Evolutionary conservation across 805 yeast genomes (phyloP).

Genomic region (Zygoascus bituminiphila): DNA sequence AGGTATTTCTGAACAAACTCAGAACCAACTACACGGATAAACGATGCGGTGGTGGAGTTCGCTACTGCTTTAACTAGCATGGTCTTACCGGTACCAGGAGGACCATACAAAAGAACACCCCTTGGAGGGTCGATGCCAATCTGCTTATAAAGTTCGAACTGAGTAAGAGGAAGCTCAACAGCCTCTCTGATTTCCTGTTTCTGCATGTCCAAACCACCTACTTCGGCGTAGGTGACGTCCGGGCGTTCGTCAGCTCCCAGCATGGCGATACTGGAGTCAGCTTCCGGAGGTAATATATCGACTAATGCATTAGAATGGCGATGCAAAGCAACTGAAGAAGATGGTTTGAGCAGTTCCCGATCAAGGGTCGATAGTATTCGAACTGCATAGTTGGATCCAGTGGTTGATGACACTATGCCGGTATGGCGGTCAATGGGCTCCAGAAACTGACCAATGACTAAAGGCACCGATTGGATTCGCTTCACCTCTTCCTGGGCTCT

Average conservation of each 20-base stretch:
- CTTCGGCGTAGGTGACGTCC: constrained; percentile 93
- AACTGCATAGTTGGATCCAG: constrained; percentile 96
- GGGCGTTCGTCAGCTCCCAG: constrained; percentile 94
- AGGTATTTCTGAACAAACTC: constrained; percentile 96
- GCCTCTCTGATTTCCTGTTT: constrained; percentile 99
- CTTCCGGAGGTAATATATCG: constrained; percentile 97
- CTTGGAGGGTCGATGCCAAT: constrained; percentile 99
- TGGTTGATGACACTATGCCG: constrained; percentile 94
- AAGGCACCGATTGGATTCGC: constrained; percentile 92
- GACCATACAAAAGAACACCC: constrained; percentile 96
- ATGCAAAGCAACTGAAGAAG: constrained; percentile 93
- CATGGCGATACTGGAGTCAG: constrained; percentile 92
- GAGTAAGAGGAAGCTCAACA: constrained; percentile 91
- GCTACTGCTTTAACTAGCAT: constrained; percentile 99
- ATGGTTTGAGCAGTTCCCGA: constrained; percentile 87
- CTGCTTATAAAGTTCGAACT: constrained; percentile 91
- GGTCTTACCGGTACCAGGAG: constrained; percentile 99
- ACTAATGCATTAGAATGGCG: constrained; percentile 98
- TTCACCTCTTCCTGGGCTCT: constrained; percentile 98
- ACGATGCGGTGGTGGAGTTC: constrained; percentile 88
- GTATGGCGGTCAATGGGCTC: constrained; percentile 96
- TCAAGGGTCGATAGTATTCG: constrained; percentile 90
- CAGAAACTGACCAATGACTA: constrained; percentile 95
- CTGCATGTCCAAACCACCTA: constrained; percentile 98
- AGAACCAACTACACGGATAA: constrained; percentile 94